phyloP scores from a whole-genome alignment of 306 rosid species.

The Glycine latifolia region DNA sequence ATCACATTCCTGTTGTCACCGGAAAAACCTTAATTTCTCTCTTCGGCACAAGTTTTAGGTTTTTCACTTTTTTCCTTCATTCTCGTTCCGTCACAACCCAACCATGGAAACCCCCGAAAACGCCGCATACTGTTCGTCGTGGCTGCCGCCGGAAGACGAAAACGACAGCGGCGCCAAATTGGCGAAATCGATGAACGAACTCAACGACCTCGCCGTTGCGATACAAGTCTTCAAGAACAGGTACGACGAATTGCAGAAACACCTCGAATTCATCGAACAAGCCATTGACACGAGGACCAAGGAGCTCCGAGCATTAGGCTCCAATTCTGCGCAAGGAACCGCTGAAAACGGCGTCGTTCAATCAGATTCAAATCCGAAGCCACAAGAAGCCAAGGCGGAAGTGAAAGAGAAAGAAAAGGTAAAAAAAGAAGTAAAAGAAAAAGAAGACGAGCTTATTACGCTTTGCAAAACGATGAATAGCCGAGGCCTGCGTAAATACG shows the following conservation, averaged over 20 bases:
- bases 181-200: constrained; percentile 50
- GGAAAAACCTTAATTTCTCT: background rate
- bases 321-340: background rate
- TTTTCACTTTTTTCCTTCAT: background rate
- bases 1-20: background rate
- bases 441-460: constrained; percentile 41
- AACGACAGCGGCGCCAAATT: constrained; percentile 4
- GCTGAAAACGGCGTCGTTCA: background rate
- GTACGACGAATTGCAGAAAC: constrained; percentile 60
- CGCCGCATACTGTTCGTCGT: background rate
- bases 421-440: background rate
- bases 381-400: constrained; percentile 1
- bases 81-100: too few species aligned
- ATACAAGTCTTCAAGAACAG: constrained; percentile 52
- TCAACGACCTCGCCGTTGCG: constrained; percentile 49
- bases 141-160: constrained; percentile 3
- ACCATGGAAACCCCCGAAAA: background rate
- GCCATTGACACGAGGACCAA: constrained; percentile 37
- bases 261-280: constrained; percentile 55
- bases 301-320: constrained; percentile 28
- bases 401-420: background rate
- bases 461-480: constrained; percentile 59
- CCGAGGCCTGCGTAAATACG: constrained; percentile 63
- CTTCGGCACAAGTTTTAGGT: constrained; percentile 18
- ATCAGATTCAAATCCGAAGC: constrained; percentile 13